Base-by-base conservation (phyloP, 768 basidiomycete genomes). In the Podaxis rugospora region DNA sequence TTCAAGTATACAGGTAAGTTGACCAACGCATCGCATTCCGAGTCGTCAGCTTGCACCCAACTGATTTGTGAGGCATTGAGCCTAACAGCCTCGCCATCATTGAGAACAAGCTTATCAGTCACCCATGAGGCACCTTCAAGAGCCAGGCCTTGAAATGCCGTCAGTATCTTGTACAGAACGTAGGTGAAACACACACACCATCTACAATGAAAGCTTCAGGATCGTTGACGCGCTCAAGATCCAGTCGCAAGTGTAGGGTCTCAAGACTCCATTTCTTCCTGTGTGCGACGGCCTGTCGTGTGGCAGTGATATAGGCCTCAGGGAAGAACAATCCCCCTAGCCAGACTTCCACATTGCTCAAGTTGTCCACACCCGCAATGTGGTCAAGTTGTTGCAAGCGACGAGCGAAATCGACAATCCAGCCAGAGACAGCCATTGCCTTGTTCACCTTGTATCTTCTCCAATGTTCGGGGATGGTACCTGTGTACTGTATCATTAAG, bases 291-390 rank as follows among this genome's bases (percentile, higher is more conserved):
- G 92, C 87, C 73, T 99, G 96, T 54, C 96, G 83, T 1, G 94
- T 95, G 1, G 96, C 96, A 0, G 96, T 98, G 67, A 98, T 83
- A 71, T 94, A 98, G 2, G 95, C 95, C 69, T 95, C 93, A 0
- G 96, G 97, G 83, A 92, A 95, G 82, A 98, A 98, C 59, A 99
- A 73, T 0, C 93, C 92, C 23, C 96, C 95, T 13, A 98, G 84
- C 91, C 93, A 93, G 49, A 97, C 90, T 72, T 92, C 86, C 51
- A 90, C 76, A 66, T 90, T 79, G 64, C 77, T 81, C 64, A 89
- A 74, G 67, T 80, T 86, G 63, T 88, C 86, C 50, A 87, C 74
- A 18, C 73, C 70, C 0, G 89, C 83, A 59, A 98, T 86, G 35
- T 76, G 74, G 55, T 94, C 85, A 40, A 98, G 83, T 70, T 98